Conservation (phyloP, 805 yeast genomes). For the Candida nanaspora region DNA sequence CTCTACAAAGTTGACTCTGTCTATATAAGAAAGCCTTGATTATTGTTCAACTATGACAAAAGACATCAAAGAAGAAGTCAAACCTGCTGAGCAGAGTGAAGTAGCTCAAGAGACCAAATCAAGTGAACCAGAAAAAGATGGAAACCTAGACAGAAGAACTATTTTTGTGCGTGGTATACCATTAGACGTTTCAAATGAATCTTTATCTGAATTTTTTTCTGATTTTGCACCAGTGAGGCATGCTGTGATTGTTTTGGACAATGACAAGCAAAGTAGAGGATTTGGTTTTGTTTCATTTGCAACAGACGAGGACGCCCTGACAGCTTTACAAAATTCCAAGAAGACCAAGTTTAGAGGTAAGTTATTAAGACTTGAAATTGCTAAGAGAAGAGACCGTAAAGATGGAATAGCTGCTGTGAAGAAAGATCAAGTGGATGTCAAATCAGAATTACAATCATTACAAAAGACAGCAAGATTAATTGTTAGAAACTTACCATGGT, state of each 20-base stretch:
- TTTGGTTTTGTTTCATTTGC: conserved; percentile 94
- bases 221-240: conserved; percentile 93
- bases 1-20: too few species aligned
- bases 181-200: conserved; percentile 69
- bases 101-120: too few species aligned
- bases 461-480: conserved; percentile 76
- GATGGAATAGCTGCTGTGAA: conserved; percentile 12
- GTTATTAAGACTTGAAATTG: conserved; percentile 72
- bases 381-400: conserved; percentile 85
- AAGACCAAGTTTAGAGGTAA: conserved; percentile 60
- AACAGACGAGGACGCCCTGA: conserved; percentile 72
- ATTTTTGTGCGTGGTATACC: conserved; percentile 87
- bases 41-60: too few species aligned
- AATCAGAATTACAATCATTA: conserved; percentile 24
- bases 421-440: conserved; percentile 39
- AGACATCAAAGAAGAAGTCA: too few species aligned
- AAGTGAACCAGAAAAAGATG: conserved; percentile 9
- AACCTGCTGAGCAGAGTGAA: too few species aligned
- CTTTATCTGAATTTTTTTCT: conserved; percentile 78
- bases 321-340: conserved; percentile 65
- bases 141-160: conserved; percentile 48
- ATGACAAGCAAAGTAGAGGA: conserved; percentile 73
- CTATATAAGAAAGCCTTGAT: too few species aligned
- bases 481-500: conserved; percentile 93
- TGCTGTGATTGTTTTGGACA: conserved; percentile 83